A percentile compares a stretch with the other conserved stretches of the same genome.
These are phyloP conservation scores for Calycina marina DNA, from an alignment of 2,329 filamentous ascomycete species.

Conservation along the genomic window DNA sequence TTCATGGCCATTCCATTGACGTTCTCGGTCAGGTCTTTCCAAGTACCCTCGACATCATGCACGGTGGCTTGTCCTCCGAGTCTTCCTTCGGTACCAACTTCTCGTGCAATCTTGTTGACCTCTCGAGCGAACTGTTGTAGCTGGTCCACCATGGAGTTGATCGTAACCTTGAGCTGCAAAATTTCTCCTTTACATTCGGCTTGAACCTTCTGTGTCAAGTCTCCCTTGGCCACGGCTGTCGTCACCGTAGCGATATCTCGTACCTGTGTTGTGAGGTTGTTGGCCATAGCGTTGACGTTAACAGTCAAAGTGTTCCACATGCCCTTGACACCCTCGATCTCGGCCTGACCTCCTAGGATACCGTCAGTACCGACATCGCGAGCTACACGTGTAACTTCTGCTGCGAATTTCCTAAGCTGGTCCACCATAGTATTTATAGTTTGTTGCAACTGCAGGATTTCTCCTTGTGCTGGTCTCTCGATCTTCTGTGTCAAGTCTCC, in stretches of 20 bases:
- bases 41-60: constrained; percentile 92
- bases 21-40: constrained; percentile 88
- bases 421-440: constrained; percentile 88
- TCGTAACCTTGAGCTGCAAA: constrained; percentile 88
- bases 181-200: constrained; percentile 87
- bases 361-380: constrained; percentile 76
- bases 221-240: constrained; percentile 62
- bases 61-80: constrained; percentile 91
- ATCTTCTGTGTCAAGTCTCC: constrained; percentile 78
- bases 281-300: constrained; percentile 79
- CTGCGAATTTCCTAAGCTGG: constrained; percentile 69
- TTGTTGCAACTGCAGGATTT: constrained; percentile 71
- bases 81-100: constrained; percentile 91
- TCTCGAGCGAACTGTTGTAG: constrained; percentile 92
- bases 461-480: constrained; percentile 63
- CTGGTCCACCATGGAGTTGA: constrained; percentile 99
- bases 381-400: constrained; percentile 70
- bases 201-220: constrained; percentile 92
- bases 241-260: constrained; percentile 84
- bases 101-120: constrained; percentile 89
- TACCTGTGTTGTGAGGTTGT: constrained; percentile 76
- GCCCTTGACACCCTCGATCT: constrained; percentile 71
- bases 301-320: constrained; percentile 83
- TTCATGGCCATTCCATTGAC: constrained; percentile 99
- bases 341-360: constrained; percentile 67